phyloP scores from a whole-genome alignment of 768 basidiomycete genomes.

The Leccinum subtestaceum region DNA sequence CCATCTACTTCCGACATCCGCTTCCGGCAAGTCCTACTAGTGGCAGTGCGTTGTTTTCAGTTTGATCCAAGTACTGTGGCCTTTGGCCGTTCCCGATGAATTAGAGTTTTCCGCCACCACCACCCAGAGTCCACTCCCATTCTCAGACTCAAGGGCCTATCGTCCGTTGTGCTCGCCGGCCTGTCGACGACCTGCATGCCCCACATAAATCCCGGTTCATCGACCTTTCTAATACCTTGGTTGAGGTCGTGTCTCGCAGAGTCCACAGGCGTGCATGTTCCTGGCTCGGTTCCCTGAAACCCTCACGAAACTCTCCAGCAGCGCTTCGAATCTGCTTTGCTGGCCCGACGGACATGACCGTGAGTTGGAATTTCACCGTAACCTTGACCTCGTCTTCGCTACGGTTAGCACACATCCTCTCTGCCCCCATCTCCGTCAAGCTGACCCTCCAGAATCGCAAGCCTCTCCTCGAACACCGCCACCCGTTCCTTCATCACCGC shows the following conservation, averaged over 20 bases:
- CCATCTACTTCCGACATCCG: too few relatives aligned
- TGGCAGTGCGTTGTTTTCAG: too few relatives aligned
- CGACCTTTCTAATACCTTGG: too few relatives aligned
- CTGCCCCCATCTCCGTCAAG: background rate
- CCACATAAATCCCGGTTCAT: too few relatives aligned
- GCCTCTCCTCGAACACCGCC: background rate
- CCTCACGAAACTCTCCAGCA: slow-evolving; percentile 28
- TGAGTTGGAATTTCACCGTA: slow-evolving; percentile 19
- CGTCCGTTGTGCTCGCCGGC: too few relatives aligned
- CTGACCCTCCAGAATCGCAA: background rate
- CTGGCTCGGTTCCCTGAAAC: slow-evolving; percentile 27
- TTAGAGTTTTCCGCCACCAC: too few relatives aligned
- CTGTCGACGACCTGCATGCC: too few relatives aligned
- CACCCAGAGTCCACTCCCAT: too few relatives aligned
- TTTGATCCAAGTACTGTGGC: too few relatives aligned
- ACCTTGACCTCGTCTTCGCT: background rate
- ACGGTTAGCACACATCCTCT: background rate
- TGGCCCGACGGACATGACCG: background rate
- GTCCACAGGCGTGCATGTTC: slow-evolving; percentile 28
- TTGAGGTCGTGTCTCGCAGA: slow-evolving; percentile 28
- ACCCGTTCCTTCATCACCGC: background rate
- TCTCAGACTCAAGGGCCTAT: too few relatives aligned
- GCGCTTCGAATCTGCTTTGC: slow-evolving; percentile 20
- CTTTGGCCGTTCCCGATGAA: too few relatives aligned
- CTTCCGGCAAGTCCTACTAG: too few relatives aligned